Percentiles rank a stretch among this genome's conserved stretches.
Evolutionary conservation across 331 rosid species (phyloP).

Genomic region (Arachis monticola): DNA sequence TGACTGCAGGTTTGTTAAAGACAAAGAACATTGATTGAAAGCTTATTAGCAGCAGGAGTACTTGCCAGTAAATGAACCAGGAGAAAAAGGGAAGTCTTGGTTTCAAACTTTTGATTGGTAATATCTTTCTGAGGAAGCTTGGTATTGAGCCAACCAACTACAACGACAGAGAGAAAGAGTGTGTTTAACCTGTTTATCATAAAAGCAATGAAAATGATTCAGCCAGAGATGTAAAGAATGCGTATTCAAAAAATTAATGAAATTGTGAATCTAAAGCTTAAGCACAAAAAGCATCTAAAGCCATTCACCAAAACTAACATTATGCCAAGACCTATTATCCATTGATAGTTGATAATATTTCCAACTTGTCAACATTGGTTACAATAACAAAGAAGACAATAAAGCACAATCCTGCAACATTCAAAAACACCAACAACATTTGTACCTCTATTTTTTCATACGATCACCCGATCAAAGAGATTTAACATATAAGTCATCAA

Average conservation of each 20-base stretch:
- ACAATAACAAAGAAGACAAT: no score
- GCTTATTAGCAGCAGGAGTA: neutral
- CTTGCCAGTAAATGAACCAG: neutral
- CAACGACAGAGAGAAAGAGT: neutral
- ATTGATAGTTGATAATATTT: no score
- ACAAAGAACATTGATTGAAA: slow-evolving; percentile 40
- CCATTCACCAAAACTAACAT: neutral
- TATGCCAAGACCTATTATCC: neutral
- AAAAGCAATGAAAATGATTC: slow-evolving; percentile 6
- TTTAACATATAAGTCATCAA: no score
- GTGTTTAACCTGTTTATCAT: slow-evolving; percentile 28
- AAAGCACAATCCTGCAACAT: no score
- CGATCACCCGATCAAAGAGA: no score
- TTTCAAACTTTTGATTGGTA: slow-evolving; percentile 4
- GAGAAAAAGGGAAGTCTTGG: no score
- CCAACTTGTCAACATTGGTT: no score
- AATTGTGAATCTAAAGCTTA: neutral
- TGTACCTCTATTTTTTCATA: no score
- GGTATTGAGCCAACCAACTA: neutral
- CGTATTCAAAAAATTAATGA: neutral
- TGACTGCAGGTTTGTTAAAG: slow-evolving; percentile 16
- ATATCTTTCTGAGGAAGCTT: neutral
- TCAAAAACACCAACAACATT: no score
- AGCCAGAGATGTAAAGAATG: slow-evolving; percentile 12
- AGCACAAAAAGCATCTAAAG: neutral